A percentile compares a stretch with the other conserved stretches of the same genome.
phyloP scores from a whole-genome alignment of 164 flowering plant genomes.

The Brasenia schreberi region DNA sequence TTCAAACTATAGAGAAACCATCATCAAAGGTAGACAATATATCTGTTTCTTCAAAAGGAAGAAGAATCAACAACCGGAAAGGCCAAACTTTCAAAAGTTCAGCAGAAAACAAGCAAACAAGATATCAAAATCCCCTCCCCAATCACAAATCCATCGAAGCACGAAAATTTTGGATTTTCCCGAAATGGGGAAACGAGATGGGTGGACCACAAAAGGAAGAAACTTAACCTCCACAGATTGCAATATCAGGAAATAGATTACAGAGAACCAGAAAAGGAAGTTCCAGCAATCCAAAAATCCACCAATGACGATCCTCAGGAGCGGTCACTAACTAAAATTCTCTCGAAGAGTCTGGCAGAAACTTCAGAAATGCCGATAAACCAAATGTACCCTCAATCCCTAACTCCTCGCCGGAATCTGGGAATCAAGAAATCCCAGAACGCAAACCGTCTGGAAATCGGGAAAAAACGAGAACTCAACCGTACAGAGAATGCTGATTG shows the following conservation, averaged over 20 bases:
- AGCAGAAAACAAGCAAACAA: neutral
- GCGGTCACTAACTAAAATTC: neutral
- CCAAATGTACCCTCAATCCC: neutral
- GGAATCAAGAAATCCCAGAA: neutral
- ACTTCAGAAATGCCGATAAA: neutral
- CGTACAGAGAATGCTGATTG: too few species aligned
- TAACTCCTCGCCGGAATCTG: neutral
- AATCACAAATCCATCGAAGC: neutral
- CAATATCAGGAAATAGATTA: neutral
- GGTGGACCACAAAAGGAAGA: neutral
- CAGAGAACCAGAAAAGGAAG: neutral
- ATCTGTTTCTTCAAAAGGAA: neutral
- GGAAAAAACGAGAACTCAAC: too few species aligned
- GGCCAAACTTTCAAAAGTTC: neutral
- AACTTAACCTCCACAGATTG: neutral
- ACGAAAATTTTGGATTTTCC: neutral
- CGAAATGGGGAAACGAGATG: neutral
- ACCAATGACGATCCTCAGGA: neutral
- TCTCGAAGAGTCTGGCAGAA: neutral
- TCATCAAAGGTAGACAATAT: neutral
- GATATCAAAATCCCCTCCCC: neutral
- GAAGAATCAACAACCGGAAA: neutral
- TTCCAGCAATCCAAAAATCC: neutral
- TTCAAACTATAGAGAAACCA: neutral
- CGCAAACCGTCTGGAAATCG: too few species aligned